A percentile compares a stretch with the other conserved stretches of the same genome.
phyloP scores from a whole-genome alignment of 768 basidiomycete genomes.

The Termitomyces sp. region DNA sequence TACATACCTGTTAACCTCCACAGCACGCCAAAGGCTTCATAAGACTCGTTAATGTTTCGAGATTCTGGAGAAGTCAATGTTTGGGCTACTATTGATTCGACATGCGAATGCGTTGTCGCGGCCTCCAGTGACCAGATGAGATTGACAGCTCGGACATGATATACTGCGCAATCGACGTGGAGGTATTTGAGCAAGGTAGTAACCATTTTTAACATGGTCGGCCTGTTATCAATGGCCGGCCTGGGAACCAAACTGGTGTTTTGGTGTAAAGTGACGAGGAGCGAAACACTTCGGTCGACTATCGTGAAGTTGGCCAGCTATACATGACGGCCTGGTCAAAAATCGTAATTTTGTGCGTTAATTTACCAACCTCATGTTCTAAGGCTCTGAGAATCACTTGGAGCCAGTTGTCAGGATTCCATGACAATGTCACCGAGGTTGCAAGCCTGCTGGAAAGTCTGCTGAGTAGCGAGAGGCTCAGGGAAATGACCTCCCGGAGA shows the following conservation, averaged over 20 bases:
- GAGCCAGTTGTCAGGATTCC: constrained; percentile 71
- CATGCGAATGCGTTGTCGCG: constrained; percentile 51
- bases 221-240: constrained; percentile 53
- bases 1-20: constrained; percentile 84
- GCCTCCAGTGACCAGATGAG: constrained; percentile 81
- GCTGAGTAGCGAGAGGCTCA: constrained; percentile 49
- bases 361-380: constrained; percentile 49
- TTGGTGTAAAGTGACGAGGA: constrained; percentile 55
- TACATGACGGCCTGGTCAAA: constrained; percentile 7
- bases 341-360: constrained; percentile 7
- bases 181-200: constrained; percentile 75
- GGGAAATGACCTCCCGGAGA: constrained; percentile 52
- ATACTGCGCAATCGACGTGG: constrained; percentile 58
- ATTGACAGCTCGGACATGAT: constrained; percentile 79
- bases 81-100: constrained; percentile 79
- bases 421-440: constrained; percentile 40
- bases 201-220: constrained; percentile 59
- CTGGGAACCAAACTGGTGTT: constrained; percentile 49
- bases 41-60: constrained; percentile 51
- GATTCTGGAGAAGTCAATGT: constrained; percentile 59
- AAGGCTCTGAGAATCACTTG: constrained; percentile 49
- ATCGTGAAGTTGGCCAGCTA: constrained; percentile 66
- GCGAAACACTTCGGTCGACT: constrained; percentile 61
- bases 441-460: constrained; percentile 46
- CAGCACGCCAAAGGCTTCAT: constrained; percentile 88